Conservation (phyloP, 2,329 filamentous ascomycete species). For the Aspergillus alliaceus region DNA sequence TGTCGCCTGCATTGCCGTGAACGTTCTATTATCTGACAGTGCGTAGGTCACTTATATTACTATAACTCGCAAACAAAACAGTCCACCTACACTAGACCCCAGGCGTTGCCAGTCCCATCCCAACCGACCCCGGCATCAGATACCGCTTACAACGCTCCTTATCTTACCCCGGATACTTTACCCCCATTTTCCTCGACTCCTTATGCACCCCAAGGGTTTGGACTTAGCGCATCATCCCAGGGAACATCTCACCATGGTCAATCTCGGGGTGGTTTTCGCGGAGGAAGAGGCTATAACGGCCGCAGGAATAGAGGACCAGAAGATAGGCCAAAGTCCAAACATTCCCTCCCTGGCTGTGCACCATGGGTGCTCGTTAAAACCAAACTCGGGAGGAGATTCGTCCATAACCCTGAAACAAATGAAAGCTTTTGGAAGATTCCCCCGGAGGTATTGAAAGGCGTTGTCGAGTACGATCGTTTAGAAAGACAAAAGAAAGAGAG, state of each 20-base stretch:
- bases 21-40: slow-evolving; percentile 19
- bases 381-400: slow-evolving; percentile 83
- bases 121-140: slow-evolving; percentile 39
- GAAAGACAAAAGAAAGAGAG: slow-evolving; percentile 69
- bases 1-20: slow-evolving; percentile 6
- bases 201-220: slow-evolving; percentile 28
- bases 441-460: slow-evolving; percentile 75
- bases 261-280: slow-evolving; percentile 47
- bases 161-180: slow-evolving; percentile 34
- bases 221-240: slow-evolving; percentile 11
- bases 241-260: slow-evolving; percentile 35
- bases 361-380: slow-evolving; percentile 94
- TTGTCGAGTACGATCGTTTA: slow-evolving; percentile 65
- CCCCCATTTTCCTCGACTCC: slow-evolving; percentile 39
- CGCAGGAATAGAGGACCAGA: slow-evolving; percentile 66
- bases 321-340: slow-evolving; percentile 79
- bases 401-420: slow-evolving; percentile 82
- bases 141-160: slow-evolving; percentile 37
- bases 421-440: slow-evolving; percentile 96
- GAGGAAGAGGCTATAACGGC: slow-evolving; percentile 57
- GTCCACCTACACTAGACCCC: slow-evolving; percentile 84
- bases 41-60: slow-evolving; percentile 76
- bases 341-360: slow-evolving; percentile 74
- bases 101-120: slow-evolving; percentile 28
- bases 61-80: slow-evolving; percentile 79